A percentile compares a stretch with the other conserved stretches of the same genome.
Conservation (phyloP, 495 filamentous ascomycete species). For the Talaromyces nanjingensis region DNA sequence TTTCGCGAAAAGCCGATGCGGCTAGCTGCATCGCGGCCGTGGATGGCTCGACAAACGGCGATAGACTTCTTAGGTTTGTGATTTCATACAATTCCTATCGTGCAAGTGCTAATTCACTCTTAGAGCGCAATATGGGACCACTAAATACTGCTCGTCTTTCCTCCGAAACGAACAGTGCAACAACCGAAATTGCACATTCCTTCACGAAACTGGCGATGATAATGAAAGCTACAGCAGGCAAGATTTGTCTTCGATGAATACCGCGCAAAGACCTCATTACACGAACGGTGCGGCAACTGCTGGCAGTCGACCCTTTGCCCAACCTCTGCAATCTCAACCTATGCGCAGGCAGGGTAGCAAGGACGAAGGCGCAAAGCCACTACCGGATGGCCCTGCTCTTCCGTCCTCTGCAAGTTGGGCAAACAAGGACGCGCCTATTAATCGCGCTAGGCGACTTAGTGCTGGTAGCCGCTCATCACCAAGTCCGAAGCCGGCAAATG, state of each 20-base stretch:
- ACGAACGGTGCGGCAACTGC: slow-evolving; percentile 20
- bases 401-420: slow-evolving; percentile 95
- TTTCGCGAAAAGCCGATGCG: slow-evolving; percentile 80
- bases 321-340: slow-evolving; percentile 52
- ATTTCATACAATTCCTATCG: background rate
- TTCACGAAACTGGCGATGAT: slow-evolving; percentile 95
- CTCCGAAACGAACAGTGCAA: slow-evolving; percentile 86
- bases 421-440: slow-evolving; percentile 59
- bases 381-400: slow-evolving; percentile 73
- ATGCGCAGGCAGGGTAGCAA: slow-evolving; percentile 70
- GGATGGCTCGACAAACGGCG: slow-evolving; percentile 85
- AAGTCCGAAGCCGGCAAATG: slow-evolving; percentile 66
- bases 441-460: slow-evolving; percentile 65
- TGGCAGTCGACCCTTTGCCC: slow-evolving; percentile 25
- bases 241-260: slow-evolving; percentile 94
- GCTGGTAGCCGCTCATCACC: slow-evolving; percentile 70
- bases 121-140: slow-evolving; percentile 93
- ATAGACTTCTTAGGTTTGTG: slow-evolving; percentile 62
- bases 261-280: slow-evolving; percentile 60
- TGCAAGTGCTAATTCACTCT: slow-evolving; percentile 18
- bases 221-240: slow-evolving; percentile 94
- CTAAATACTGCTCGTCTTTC: slow-evolving; percentile 98
- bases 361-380: slow-evolving; percentile 57
- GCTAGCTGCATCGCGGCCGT: slow-evolving; percentile 83
- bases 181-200: slow-evolving; percentile 93